phyloP scores from a whole-genome alignment of 2,329 filamentous ascomycete species.

The Nectriaceae sp. region DNA sequence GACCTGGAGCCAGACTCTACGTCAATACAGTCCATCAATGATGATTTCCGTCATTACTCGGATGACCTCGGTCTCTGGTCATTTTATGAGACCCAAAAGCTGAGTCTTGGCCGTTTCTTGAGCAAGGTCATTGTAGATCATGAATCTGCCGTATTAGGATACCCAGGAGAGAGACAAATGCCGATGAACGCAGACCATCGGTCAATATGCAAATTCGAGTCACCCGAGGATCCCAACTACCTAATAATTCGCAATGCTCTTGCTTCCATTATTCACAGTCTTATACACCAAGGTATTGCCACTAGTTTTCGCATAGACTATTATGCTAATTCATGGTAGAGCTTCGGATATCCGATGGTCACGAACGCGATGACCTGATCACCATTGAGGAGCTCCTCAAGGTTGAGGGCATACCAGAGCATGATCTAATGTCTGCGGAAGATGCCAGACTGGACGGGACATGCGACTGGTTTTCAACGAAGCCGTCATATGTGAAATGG shows the following conservation, averaged over 20 bases:
- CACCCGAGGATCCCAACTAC: constrained; percentile 40
- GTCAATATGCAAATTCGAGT: constrained; percentile 42
- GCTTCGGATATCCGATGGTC: background rate
- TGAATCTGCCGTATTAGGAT: constrained; percentile 45
- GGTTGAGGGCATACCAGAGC: background rate
- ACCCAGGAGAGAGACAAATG: constrained; percentile 39
- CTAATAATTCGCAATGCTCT: constrained; percentile 32
- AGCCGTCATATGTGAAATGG: background rate
- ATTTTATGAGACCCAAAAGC: constrained; percentile 46
- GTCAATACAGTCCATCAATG: constrained; percentile 42
- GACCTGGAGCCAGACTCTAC: constrained; percentile 40
- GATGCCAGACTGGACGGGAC: background rate
- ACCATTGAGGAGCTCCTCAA: background rate
- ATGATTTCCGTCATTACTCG: constrained; percentile 44
- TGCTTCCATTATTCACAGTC: constrained; percentile 20
- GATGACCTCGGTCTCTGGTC: constrained; percentile 40
- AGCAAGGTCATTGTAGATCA: constrained; percentile 39
- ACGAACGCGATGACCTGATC: background rate
- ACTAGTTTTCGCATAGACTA: background rate
- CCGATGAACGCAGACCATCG: constrained; percentile 44
- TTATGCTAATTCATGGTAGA: too few species aligned
- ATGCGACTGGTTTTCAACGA: background rate
- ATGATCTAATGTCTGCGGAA: background rate
- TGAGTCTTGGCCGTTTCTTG: constrained; percentile 13
- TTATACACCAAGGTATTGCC: background rate